Conservation (phyloP, 176 grass and related monocot species). For the Avena atlantica region DNA sequence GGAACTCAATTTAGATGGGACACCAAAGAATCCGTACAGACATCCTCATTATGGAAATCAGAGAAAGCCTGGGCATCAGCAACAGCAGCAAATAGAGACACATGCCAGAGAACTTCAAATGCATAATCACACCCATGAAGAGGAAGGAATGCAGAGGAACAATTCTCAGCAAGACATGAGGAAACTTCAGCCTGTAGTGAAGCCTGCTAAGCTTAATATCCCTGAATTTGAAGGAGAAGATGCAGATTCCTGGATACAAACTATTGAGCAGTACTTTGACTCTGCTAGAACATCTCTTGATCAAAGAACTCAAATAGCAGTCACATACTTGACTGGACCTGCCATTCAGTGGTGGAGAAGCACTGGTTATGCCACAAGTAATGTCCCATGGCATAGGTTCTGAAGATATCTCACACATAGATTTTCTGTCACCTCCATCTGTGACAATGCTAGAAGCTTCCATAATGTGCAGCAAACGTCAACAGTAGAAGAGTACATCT, state of each 20-base stretch:
- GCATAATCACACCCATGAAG: too few relatives aligned
- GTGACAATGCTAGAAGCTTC: neutral
- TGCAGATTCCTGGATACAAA: neutral
- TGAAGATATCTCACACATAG: neutral
- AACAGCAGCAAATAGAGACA: neutral
- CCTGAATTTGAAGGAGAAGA: neutral
- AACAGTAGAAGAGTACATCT: neutral
- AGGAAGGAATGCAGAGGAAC: too few relatives aligned
- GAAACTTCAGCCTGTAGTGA: neutral
- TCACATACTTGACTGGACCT: neutral
- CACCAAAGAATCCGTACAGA: neutral
- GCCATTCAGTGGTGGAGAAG: neutral
- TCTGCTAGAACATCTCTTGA: neutral
- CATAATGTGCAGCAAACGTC: neutral
- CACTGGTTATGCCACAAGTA: neutral
- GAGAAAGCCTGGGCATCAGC: neutral
- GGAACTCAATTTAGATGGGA: neutral
- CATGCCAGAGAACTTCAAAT: too few relatives aligned
- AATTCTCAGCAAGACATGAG: too few relatives aligned
- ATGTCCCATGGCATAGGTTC: neutral
- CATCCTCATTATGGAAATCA: neutral
- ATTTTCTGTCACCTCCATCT: neutral
- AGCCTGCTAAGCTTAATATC: neutral
- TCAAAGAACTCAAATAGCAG: neutral
- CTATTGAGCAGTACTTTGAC: neutral